Conservation (phyloP, 495 filamentous ascomycete species). For the Aeminium ludgeri region DNA sequence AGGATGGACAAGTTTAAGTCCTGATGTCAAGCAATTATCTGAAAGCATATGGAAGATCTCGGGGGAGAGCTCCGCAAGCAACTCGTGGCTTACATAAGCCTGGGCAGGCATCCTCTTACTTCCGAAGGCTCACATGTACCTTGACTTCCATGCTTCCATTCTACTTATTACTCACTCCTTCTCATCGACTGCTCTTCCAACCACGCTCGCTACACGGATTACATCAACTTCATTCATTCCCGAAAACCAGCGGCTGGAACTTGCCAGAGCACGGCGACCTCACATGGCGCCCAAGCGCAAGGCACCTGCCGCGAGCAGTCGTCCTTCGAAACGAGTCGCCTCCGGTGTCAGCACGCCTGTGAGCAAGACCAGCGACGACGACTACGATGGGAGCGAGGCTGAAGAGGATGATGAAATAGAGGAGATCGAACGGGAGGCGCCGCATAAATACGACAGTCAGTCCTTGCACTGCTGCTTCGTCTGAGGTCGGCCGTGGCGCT, state of each 20-base stretch:
- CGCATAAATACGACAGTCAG: slow-evolving; percentile 10
- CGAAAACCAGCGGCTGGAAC: too few species aligned
- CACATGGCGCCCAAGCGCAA: slow-evolving; percentile 19
- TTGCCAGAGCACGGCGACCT: not conserved
- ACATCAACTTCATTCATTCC: too few species aligned
- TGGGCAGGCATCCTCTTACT: too few species aligned
- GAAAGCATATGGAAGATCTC: not conserved
- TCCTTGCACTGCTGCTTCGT: not conserved
- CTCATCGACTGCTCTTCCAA: too few species aligned
- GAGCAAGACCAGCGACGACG: slow-evolving; percentile 13
- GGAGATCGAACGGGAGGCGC: slow-evolving; percentile 5
- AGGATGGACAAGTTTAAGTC: not conserved
- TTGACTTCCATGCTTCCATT: too few species aligned
- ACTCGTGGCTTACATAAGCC: too few species aligned
- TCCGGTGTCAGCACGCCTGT: slow-evolving; percentile 19
- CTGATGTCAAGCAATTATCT: not conserved
- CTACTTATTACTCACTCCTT: too few species aligned
- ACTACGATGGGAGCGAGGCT: slow-evolving; percentile 12
- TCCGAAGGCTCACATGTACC: too few species aligned
- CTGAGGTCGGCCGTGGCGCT: not conserved
- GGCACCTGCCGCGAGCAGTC: slow-evolving; percentile 9
- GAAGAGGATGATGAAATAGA: slow-evolving; percentile 7
- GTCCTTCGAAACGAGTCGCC: slow-evolving; percentile 15
- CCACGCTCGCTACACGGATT: too few species aligned
- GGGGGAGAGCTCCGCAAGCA: not conserved